Evolutionary conservation across 371 early-diverging fungal genomes (phyloP), one percentile per base, ranked within the genome.

Genomic region (Rhizopus stolonifer): DNA sequence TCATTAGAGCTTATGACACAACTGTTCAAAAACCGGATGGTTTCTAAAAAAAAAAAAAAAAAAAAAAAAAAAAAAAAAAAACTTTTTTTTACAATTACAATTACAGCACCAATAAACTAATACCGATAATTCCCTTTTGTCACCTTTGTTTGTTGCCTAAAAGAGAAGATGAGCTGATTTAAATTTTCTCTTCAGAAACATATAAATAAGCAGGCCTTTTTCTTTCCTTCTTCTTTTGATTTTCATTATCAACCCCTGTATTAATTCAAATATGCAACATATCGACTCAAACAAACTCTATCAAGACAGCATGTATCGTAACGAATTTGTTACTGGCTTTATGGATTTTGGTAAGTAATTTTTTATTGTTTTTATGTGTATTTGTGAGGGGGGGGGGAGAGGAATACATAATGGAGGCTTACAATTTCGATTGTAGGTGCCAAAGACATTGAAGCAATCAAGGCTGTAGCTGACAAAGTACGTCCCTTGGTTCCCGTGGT

Each of bases 1-100:
- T 98, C 36, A 93, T 98, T 60, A 81, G 96, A 43, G 84, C 92
- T 50, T 98, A 98, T 77, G 96, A 98, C 75, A 98, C 98, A 22
- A 95, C 96, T 0, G 70, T 86, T 46, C 81, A 84, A 49, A 96
- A 95, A 74, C 95, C 98, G 4, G 70, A 57, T 34, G 93, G 93
- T 24, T 87, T 36, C 36, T 36, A 36, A 36, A 14, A 36, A 4
- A n/a, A n/a, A n/a, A n/a, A n/a, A n/a, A n/a, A n/a, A n/a, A n/a
- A 36, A 0, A 11, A 5, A 1, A n/a, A n/a, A n/a, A n/a, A n/a
- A n/a, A n/a, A n/a, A n/a, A n/a, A n/a, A 36, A 0, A 11, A 5
- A 1, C 36, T n/a, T 36, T 36, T 36, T 36, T 36, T 36, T 36
- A 11, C 9, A 8, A 36, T 36, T 29, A 29, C 10, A 29, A 29